Conservation (phyloP, 2,329 filamentous ascomycete species). For the Cordyceps javanica region DNA sequence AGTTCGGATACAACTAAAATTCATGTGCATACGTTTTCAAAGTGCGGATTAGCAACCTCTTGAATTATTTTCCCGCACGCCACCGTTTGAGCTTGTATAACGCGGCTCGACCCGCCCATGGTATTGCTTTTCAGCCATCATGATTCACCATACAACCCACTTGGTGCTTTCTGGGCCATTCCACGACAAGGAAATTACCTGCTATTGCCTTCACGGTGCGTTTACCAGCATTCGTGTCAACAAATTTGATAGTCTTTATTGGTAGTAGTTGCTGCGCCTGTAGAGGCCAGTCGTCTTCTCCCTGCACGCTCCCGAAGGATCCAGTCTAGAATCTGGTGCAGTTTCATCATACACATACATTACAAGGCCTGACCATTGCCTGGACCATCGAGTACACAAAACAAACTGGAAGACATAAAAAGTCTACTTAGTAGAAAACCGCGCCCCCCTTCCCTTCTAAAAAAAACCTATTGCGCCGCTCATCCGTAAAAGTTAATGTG, state of each 20-base stretch:
- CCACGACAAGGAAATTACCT: neutral
- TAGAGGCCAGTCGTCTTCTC: neutral
- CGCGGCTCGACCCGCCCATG: conserved; percentile 6
- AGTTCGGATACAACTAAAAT: too few species aligned
- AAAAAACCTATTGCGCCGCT: neutral
- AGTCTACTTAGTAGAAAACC: neutral
- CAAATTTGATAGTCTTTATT: neutral
- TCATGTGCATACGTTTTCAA: too few species aligned
- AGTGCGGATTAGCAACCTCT: neutral
- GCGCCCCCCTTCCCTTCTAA: neutral
- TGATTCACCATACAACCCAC: conserved; percentile 5
- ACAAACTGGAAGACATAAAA: neutral
- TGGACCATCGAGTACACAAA: neutral
- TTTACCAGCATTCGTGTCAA: neutral
- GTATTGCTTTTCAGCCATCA: neutral
- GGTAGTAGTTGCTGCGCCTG: neutral
- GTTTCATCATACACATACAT: neutral
- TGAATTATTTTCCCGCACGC: neutral
- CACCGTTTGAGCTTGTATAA: neutral
- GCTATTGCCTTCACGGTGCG: neutral
- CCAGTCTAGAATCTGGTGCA: neutral
- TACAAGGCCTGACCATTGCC: neutral
- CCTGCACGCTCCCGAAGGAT: neutral
- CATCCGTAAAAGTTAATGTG: neutral
- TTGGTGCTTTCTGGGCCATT: neutral